Base-by-base conservation (phyloP, 2,329 filamentous ascomycete genomes). In the Sclerotinia trifoliorum region DNA sequence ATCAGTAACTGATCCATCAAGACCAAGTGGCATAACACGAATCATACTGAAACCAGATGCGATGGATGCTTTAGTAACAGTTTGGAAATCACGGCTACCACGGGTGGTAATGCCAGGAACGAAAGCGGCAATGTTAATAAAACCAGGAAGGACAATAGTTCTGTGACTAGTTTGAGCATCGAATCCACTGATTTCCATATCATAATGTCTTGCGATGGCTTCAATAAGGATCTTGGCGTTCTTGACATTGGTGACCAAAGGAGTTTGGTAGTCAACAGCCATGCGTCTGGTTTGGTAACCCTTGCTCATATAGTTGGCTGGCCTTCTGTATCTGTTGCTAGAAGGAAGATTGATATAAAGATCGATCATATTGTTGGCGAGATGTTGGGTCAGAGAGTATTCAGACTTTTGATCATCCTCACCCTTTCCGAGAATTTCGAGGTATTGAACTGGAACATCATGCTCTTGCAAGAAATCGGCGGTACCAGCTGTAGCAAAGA, bases 311-410 rank as follows among this genome's bases (percentile, higher is more conserved):
- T 98, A 99, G 83, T 93, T 99, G 75, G 95, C 95, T 44, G 95
- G 95, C 73, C 95, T 89, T 75, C 95, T 88, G 85, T 96, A 99
- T 80, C 94, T 92, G 84, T 99, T 99, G 86, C 88, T 97, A 17
- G 95, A 98, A n/a, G 95, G 95, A 80, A 99, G 81, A 80, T 99
- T 99, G 88, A 99, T 97, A 83, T 99, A 99, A 70, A 99, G 83
- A 79, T 68, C 94, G 76, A 99, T 99, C 80, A 95, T 89, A 82
- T 98, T 98, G 83, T 97, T 98, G 69, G 94, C 91, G 80, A 99
- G 83, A 82, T 97, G 94, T 81, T 98, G 93, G 1, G 93, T 97
- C 71, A 99, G 86, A 11, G 95, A 99, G 82, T 96, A 99, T 81
- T 99, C 95, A 0, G 93, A 92, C 80, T 94, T 94, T 79, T 96